Evolutionary conservation across 768 basidiomycete genomes (phyloP).

Genomic region (Kondoa malvinella): DNA sequence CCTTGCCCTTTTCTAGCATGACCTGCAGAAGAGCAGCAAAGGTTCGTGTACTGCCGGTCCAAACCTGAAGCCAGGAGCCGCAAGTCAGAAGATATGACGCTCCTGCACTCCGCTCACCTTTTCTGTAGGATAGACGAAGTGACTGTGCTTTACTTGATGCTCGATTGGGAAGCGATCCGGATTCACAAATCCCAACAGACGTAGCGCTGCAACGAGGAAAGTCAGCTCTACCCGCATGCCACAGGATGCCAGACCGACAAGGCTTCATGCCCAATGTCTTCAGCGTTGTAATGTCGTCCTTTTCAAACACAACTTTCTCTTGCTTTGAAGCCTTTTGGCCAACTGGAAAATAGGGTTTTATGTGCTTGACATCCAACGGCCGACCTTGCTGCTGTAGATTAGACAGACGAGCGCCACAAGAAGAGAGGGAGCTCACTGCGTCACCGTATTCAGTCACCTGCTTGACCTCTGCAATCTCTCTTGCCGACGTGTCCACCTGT

Average conservation of each 20-base stretch:
- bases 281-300: slow-evolving; percentile 21
- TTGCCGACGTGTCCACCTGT: neutral
- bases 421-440: neutral
- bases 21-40: slow-evolving; percentile 73
- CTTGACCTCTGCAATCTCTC: neutral
- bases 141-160: slow-evolving; percentile 79
- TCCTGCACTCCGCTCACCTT: slow-evolving; percentile 40
- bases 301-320: slow-evolving; percentile 26
- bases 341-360: slow-evolving; percentile 33
- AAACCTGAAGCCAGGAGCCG: neutral
- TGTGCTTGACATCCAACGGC: slow-evolving; percentile 30
- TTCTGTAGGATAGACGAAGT: slow-evolving; percentile 86
- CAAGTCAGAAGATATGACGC: neutral
- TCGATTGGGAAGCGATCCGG: slow-evolving; percentile 52
- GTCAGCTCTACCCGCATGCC: neutral
- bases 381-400: neutral
- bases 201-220: slow-evolving; percentile 45
- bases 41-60: slow-evolving; percentile 54
- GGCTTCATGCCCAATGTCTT: slow-evolving; percentile 16
- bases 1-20: slow-evolving; percentile 60
- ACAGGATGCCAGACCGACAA: slow-evolving; percentile 1
- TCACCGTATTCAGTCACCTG: neutral
- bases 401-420: neutral
- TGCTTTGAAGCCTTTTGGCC: slow-evolving; percentile 26
- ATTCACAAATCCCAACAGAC: slow-evolving; percentile 75